These are phyloP conservation scores for Phytophthora tubulina DNA, from an alignment of 352 stramenopile species.

Conservation along the genomic window DNA sequence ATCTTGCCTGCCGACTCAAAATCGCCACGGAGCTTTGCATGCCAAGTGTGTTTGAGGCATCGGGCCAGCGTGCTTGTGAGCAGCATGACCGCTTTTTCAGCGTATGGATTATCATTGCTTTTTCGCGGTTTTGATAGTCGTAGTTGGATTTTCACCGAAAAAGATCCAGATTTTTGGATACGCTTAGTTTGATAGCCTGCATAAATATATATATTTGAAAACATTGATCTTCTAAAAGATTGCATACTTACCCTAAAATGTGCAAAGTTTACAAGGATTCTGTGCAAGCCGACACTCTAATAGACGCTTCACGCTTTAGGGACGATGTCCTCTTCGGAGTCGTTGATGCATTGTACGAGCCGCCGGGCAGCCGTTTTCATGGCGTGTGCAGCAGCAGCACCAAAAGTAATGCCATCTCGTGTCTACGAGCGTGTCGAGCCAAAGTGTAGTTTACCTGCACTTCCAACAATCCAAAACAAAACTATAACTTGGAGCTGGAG, in stretches of 20 bases:
- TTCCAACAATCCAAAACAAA: not conserved
- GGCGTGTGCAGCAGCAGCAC: not conserved
- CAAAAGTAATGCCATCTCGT: not conserved
- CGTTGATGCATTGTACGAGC: slow-evolving; percentile 2
- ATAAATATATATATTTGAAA: not conserved
- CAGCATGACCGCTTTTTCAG: not conserved
- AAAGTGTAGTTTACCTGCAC: not conserved
- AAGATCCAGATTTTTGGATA: slow-evolving; percentile 22
- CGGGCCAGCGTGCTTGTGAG: too few species aligned
- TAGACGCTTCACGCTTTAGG: not conserved
- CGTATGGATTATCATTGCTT: slow-evolving; percentile 17
- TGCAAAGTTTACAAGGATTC: too few species aligned
- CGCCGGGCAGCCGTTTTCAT: not conserved
- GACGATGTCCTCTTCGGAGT: not conserved
- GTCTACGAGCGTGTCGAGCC: not conserved
- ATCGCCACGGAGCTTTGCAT: not conserved
- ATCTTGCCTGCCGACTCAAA: slow-evolving; percentile 16
- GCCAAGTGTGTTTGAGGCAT: too few species aligned
- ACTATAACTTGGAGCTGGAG: not conserved
- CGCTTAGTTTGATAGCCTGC: not conserved
- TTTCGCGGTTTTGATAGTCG: slow-evolving; percentile 26
- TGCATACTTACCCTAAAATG: too few species aligned
- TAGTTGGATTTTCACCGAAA: slow-evolving; percentile 34
- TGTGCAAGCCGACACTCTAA: too few species aligned
- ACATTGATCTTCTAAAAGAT: not conserved